Evolutionary conservation across 306 rosid genomes (phyloP).

Genomic region (Lupinus albus): DNA sequence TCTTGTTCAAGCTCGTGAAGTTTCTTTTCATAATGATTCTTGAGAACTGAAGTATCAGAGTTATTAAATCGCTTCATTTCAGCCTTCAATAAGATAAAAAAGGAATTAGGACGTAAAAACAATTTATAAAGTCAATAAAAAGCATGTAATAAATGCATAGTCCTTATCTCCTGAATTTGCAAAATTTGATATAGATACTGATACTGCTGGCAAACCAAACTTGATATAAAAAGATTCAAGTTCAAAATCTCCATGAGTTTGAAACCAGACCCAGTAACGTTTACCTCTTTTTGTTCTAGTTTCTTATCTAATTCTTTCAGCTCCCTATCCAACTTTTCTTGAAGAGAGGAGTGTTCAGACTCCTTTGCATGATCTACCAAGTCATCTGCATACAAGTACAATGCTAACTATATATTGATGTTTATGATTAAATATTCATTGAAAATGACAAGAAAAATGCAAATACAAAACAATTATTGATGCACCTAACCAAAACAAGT

Average conservation of each 20-base stretch:
- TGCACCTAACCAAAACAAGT: conserved; percentile 23
- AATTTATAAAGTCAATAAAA: neutral
- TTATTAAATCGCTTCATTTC: conserved; percentile 82
- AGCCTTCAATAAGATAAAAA: conserved; percentile 56
- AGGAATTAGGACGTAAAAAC: conserved; percentile 21
- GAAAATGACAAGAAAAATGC: neutral
- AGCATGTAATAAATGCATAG: neutral
- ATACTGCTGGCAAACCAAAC: neutral
- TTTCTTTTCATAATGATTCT: conserved; percentile 89
- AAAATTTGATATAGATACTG: neutral
- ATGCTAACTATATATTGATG: neutral
- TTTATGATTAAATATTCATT: neutral
- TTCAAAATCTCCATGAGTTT: neutral
- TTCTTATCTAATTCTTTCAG: conserved; percentile 88
- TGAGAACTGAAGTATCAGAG: conserved; percentile 71
- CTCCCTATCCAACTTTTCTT: conserved; percentile 82
- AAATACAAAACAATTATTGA: conserved; percentile 22
- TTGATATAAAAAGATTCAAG: neutral
- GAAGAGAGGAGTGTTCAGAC: conserved; percentile 86
- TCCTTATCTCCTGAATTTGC: neutral
- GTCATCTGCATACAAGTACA: conserved; percentile 54
- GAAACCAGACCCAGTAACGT: conserved; percentile 6
- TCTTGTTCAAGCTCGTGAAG: conserved; percentile 84
- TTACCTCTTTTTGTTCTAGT: conserved; percentile 97
- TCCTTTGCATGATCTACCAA: conserved; percentile 78